These are phyloP conservation scores for Colletotrichum siamense DNA, from an alignment of 2,329 filamentous ascomycete species.

Conservation along the genomic window DNA sequence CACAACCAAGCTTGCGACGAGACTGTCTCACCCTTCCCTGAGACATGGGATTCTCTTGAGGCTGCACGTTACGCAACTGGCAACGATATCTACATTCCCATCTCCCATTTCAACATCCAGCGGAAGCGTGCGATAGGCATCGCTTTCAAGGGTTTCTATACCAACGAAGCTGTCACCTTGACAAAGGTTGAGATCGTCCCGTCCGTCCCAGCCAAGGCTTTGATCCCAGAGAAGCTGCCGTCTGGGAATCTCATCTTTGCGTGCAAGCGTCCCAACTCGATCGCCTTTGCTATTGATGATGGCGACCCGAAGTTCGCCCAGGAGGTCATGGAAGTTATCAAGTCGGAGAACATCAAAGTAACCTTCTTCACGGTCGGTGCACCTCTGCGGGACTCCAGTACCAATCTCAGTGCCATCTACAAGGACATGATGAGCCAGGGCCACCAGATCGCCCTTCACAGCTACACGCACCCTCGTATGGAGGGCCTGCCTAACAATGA, in stretches of 20 bases:
- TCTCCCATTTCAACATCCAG: conserved; percentile 70
- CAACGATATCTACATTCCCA: conserved; percentile 69
- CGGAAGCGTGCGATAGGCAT: conserved; percentile 61
- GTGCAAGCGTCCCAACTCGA: conserved; percentile 72
- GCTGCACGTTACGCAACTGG: conserved; percentile 61
- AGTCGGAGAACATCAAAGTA: conserved; percentile 66
- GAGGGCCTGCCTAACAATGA: conserved; percentile 59
- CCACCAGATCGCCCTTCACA: conserved; percentile 73
- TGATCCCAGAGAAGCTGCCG: conserved; percentile 63
- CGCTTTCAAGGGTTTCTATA: conserved; percentile 70
- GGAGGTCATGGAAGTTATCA: conserved; percentile 62
- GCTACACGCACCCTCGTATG: conserved; percentile 71
- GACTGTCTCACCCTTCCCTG: conserved; percentile 63
- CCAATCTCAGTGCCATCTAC: conserved; percentile 69
- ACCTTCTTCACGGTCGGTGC: conserved; percentile 76
- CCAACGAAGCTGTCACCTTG: conserved; percentile 52
- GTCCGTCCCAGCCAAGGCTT: conserved; percentile 54
- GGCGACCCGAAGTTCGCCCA: conserved; percentile 54
- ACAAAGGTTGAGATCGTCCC: conserved; percentile 66
- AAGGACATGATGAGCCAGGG: conserved; percentile 65
- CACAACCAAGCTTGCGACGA: conserved; percentile 67
- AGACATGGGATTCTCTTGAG: conserved; percentile 73
- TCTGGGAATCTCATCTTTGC: conserved; percentile 66
- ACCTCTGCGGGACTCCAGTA: conserved; percentile 61
- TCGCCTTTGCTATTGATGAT: conserved; percentile 77